Evolutionary conservation across 2,329 filamentous ascomycete species (phyloP), one percentile per base, ranked within the genome.

Genomic region (Calonectria pauciramosa): DNA sequence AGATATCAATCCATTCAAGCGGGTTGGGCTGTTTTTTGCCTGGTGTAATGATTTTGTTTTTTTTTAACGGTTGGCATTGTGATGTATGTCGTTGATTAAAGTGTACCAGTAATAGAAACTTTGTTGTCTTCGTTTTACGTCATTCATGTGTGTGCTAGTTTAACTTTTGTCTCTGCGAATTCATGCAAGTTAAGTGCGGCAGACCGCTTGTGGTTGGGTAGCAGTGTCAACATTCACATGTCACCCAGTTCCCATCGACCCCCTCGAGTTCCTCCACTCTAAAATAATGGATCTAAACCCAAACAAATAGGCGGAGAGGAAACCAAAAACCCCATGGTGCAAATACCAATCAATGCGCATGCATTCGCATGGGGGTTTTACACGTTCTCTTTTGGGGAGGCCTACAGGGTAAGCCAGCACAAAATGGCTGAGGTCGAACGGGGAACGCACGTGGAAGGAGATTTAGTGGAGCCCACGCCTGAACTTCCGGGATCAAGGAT

Each of bases 381-480:
- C 10, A 34, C 26, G 9, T 32, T 18, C 41, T 26, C 10, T 8
- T n/a, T 63, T 32, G 28, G 41, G 4, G 7, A 10, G 18, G 4
- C 14, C 34, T 69, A 41, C 47, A 71, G 68, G 68, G 60, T 71
- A 66, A 47, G 44, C 10, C 13, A 9, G 36, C 32, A 14, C 7
- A 36, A 38, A 38, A 64, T 66, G 66, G 78, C 71, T 77, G 59
- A 77, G 30, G 28, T 54, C 60, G 26, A 69, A 56, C 63, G 47
- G 44, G 63, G 70, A 72, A 79, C 75, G 78, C 79, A 80, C 79
- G 79, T 80, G 79, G 74, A 75, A 78, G 78, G 52, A 44, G 67
- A 70, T 60, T 68, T 52, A 34, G 76, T 44, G 59, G 36, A 64
- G 72, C 75, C 72, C 51, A 38, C 51, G 68, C 52, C n/a, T 68